These are phyloP conservation scores for Dactylis glomerata DNA, from an alignment of 176 grass and related monocot species.

Conservation along the genomic window DNA sequence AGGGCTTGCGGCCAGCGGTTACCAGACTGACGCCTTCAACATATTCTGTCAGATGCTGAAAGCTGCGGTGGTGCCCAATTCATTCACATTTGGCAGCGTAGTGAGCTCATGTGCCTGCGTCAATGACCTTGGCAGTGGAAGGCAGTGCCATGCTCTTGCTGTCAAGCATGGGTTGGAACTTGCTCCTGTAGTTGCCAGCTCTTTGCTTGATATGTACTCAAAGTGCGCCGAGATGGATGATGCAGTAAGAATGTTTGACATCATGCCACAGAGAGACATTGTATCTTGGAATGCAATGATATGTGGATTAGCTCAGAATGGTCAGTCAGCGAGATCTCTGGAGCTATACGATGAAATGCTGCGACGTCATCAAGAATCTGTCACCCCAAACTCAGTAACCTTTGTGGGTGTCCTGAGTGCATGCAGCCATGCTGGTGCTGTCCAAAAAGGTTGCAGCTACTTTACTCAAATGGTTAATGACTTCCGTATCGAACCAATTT, in stretches of 20 bases:
- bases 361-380: not conserved
- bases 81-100: conserved; percentile 30
- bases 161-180: conserved; percentile 28
- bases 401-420: not conserved
- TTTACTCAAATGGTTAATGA: conserved; percentile 1
- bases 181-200: not conserved
- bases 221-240: conserved; percentile 3
- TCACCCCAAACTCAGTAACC: not conserved
- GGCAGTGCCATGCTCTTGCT: conserved; percentile 26
- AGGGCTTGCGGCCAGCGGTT: not conserved
- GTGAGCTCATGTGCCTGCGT: conserved; percentile 14
- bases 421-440: conserved; percentile 7
- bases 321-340: not conserved
- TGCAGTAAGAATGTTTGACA: not conserved
- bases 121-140: conserved; percentile 7
- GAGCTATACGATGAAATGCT: not conserved
- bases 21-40: not conserved
- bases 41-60: conserved; percentile 17
- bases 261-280: not conserved
- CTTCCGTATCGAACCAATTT: not conserved
- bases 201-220: not conserved
- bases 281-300: conserved; percentile 11
- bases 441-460: conserved; percentile 12
- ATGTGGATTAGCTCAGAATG: conserved; percentile 3
- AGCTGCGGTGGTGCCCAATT: conserved; percentile 22